Base-by-base conservation (phyloP, 2,329 filamentous ascomycete species). In the Penicillium hesseltinei region DNA sequence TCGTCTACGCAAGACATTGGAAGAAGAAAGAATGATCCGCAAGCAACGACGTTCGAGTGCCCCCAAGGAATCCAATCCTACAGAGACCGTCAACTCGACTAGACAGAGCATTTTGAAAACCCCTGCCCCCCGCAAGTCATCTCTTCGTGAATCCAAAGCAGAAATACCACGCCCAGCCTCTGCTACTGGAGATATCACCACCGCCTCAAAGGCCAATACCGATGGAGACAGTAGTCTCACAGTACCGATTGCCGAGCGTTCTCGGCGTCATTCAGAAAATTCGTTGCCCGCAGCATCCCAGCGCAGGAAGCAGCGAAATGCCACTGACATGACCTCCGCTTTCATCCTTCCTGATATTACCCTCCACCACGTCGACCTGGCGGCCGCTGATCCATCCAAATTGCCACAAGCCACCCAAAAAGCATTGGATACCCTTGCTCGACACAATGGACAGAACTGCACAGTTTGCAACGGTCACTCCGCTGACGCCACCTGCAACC, bases 261-360 rank as follows among this genome's bases (percentile, higher is more conserved):
- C 66, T 39, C 66, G 75, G 63, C 70, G 74, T 40, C 71, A 77
- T 57, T 77, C 74, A 5, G 77, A 81, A 15, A 66, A 75, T 43
- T 82, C 82, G 0, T 74, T 79, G 38, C 68, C 80, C 6, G 80
- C 81, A 66, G 78, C 78, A 46, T 77, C 79, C 33, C 78, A 78
- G 51, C 78, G 78, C 10, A 80, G 81, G 49, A 81, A 80, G 45
- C 80, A 77, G 29, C 78, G 76, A 39, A 73, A 73, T 38, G 74
- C 76, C 15, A 76, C 78, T 27, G 83, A 85, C 56, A 81, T 85
- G 81, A 87, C 84, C 6, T 87, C 84, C 3, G 84, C 83, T 6
- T 86, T 87, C 67, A 86, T 87, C 61, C 72, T 87, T 6, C 84
- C 84, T 11, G 84, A 88, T 62, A 84, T 87, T 63, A 86, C 84